phyloP scores from a whole-genome alignment of 2,329 filamentous ascomycete genomes.

The Furcasterigmium sp. region DNA sequence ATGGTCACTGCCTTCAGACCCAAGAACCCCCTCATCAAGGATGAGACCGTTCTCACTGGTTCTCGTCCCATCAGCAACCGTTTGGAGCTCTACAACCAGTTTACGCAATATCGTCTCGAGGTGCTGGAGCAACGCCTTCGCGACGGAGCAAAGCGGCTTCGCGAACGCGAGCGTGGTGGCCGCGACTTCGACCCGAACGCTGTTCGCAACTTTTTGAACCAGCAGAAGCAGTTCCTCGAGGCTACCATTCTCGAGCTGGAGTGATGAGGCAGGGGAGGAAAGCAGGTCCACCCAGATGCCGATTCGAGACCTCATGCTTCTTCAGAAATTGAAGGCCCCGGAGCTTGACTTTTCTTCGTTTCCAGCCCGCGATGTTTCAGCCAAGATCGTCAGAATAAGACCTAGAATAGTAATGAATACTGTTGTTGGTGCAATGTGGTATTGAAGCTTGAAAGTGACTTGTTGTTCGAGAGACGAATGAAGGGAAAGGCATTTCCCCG shows the following conservation, averaged over 20 bases:
- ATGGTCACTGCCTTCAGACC: slow-evolving; percentile 64
- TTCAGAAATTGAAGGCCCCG: no score
- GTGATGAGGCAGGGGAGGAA: background rate
- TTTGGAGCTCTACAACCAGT: slow-evolving; percentile 55
- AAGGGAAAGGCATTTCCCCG: no score
- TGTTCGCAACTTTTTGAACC: background rate
- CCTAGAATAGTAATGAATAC: no score
- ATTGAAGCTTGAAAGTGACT: no score
- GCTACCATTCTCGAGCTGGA: background rate
- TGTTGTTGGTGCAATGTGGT: no score
- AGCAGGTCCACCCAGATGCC: no score
- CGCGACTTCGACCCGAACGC: background rate
- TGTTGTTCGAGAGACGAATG: no score
- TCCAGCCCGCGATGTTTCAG: no score
- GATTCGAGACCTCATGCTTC: no score
- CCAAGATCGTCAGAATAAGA: no score
- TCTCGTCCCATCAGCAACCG: slow-evolving; percentile 56
- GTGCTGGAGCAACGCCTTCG: slow-evolving; percentile 52
- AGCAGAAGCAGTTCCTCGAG: background rate
- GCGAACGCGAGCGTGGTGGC: background rate
- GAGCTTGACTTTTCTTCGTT: no score
- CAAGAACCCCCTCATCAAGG: slow-evolving; percentile 43
- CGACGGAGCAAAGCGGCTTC: slow-evolving; percentile 1
- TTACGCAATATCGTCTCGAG: slow-evolving; percentile 56
- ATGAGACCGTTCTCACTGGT: slow-evolving; percentile 57